These are phyloP conservation scores for Dalbergia cochinchinensis DNA, from an alignment of 306 rosid genomes.

Conservation along the genomic window DNA sequence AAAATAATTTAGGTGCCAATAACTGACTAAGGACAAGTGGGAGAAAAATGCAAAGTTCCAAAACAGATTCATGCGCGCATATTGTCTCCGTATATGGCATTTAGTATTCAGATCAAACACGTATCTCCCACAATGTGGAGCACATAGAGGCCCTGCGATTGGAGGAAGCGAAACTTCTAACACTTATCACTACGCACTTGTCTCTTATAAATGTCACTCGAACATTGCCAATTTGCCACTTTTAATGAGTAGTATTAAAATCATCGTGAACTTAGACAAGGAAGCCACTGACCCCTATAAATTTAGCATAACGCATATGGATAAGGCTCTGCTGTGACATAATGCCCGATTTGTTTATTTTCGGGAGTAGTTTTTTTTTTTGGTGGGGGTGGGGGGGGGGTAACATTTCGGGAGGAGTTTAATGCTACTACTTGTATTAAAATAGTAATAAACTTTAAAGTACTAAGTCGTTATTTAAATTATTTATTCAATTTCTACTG, in stretches of 20 bases:
- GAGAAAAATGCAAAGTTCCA: not conserved
- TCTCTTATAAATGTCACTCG: conserved; percentile 5
- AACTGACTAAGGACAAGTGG: conserved; percentile 1
- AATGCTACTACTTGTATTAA: not conserved
- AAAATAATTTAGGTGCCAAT: not conserved
- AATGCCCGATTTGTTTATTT: not conserved
- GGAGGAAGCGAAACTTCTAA: conserved; percentile 16
- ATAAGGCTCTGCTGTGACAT: conserved; percentile 8
- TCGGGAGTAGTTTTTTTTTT: too few species aligned
- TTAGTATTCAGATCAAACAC: not conserved
- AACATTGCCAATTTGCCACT: conserved; percentile 41
- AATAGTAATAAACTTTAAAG: not conserved
- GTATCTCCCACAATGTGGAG: conserved; percentile 22
- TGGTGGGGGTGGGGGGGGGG: too few species aligned
- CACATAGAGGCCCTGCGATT: conserved; percentile 3
- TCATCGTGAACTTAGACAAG: conserved; percentile 12
- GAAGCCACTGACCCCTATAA: not conserved
- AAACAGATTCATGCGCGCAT: conserved; percentile 38
- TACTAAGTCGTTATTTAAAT: not conserved
- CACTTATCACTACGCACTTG: conserved; percentile 18
- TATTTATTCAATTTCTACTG: too few species aligned
- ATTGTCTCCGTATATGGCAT: conserved; percentile 6
- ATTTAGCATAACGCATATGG: not conserved
- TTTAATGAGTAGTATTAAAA: conserved; percentile 1
- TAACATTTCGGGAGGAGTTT: not conserved